phyloP scores from a whole-genome alignment of 495 filamentous ascomycete species.

The Chaetomium cochliodes region DNA sequence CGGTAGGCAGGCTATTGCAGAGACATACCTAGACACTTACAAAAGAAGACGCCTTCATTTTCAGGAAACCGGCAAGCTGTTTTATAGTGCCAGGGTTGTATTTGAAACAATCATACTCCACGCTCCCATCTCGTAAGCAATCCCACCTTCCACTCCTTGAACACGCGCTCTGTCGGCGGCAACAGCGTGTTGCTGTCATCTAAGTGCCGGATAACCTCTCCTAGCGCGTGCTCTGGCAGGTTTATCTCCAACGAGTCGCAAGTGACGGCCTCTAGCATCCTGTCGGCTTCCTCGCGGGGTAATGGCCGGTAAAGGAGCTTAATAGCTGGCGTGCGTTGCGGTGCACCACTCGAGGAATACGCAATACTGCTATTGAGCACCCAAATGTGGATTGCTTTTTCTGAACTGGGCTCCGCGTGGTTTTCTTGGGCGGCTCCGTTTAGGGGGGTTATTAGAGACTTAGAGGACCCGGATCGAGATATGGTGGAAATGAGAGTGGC shows the following conservation, averaged over 20 bases:
- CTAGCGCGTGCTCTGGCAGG: constrained; percentile 53
- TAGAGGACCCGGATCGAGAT: constrained; percentile 49
- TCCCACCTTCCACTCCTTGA: constrained; percentile 67
- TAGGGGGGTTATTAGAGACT: constrained; percentile 48
- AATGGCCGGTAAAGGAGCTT: constrained; percentile 63
- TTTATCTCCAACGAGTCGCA: constrained; percentile 64
- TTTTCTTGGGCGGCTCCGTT: constrained; percentile 17
- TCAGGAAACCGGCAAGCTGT: neutral
- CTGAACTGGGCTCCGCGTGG: constrained; percentile 10
- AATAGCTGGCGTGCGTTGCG: constrained; percentile 49
- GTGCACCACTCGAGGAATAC: constrained; percentile 49
- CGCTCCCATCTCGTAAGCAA: constrained; percentile 51
- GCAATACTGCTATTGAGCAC: constrained; percentile 67
- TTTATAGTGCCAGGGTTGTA: neutral
- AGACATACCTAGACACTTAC: neutral
- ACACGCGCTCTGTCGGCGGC: constrained; percentile 54
- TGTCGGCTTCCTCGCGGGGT: constrained; percentile 47
- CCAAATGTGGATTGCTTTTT: constrained; percentile 55
- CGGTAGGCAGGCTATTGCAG: no score
- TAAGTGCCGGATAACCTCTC: constrained; percentile 45
- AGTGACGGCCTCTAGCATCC: constrained; percentile 53
- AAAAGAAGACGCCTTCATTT: neutral
- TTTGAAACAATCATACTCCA: neutral
- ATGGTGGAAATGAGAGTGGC: constrained; percentile 48
- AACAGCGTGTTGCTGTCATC: constrained; percentile 53